Percentiles rank a stretch among this genome's conserved stretches.
Evolutionary conservation across 2,329 filamentous ascomycete genomes (phyloP).

Genomic region (Monilinia laxa): DNA sequence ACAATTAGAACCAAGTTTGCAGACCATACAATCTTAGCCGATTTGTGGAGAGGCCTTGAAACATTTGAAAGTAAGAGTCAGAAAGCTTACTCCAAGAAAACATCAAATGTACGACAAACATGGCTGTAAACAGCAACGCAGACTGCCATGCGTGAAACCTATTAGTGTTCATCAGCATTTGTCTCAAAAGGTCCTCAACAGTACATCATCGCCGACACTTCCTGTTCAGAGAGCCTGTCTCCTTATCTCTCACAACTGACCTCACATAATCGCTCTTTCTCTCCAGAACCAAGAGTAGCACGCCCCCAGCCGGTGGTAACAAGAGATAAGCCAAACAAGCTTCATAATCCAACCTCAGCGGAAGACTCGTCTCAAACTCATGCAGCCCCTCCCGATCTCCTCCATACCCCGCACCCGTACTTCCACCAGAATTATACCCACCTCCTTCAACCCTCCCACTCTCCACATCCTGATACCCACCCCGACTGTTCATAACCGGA

Average conservation of each 20-base stretch:
- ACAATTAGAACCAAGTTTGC: neutral
- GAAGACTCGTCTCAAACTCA: slow-evolving; percentile 89
- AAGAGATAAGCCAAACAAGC: slow-evolving; percentile 85
- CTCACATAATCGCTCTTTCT: slow-evolving; percentile 96
- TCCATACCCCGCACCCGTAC: slow-evolving; percentile 2
- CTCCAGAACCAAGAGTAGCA: slow-evolving; percentile 81
- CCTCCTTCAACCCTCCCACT: slow-evolving; percentile 19
- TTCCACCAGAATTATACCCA: neutral
- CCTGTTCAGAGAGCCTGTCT: neutral
- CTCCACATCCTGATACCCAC: slow-evolving; percentile 13
- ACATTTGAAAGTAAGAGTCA: too few relatives aligned
- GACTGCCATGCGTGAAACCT: slow-evolving; percentile 98
- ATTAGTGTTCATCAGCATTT: slow-evolving; percentile 21
- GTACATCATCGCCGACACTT: neutral
- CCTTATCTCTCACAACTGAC: slow-evolving; percentile 39
- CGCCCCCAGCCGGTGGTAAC: slow-evolving; percentile 80
- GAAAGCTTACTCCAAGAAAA: slow-evolving; percentile 70
- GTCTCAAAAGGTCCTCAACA: neutral
- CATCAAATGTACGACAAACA: slow-evolving; percentile 77
- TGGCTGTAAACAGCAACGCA: slow-evolving; percentile 72
- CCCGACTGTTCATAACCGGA: slow-evolving; percentile 13
- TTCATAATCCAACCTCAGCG: slow-evolving; percentile 83
- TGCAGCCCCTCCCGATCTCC: slow-evolving; percentile 55
- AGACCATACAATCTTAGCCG: too few relatives aligned
- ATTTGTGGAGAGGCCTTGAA: neutral